phyloP scores from a whole-genome alignment of 23 red algal species.

The Pyropia yezoensis region DNA sequence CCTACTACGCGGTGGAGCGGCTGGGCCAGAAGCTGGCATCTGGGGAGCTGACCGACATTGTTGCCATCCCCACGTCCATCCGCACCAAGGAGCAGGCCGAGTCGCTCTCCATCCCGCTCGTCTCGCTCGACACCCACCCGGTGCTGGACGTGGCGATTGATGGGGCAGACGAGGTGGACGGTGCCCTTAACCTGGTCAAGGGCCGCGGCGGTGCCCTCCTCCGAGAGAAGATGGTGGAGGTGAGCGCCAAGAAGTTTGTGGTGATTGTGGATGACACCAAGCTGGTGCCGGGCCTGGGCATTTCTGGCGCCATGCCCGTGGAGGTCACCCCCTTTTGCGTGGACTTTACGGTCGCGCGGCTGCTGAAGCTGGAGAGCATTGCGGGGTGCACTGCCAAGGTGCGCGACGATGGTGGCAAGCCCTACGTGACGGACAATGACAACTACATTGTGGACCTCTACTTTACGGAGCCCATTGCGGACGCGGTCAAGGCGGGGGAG shows the following conservation, averaged over 20 bases:
- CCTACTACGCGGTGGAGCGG: slow-evolving; percentile 89
- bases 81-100: slow-evolving; percentile 88
- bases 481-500: slow-evolving; percentile 44
- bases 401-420: slow-evolving; percentile 54
- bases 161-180: slow-evolving; percentile 92
- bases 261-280: slow-evolving; percentile 99
- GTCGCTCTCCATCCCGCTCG: slow-evolving; percentile 73
- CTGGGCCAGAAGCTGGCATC: slow-evolving; percentile 81
- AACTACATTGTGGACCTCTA: slow-evolving; percentile 99
- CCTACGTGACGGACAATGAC: slow-evolving; percentile 94
- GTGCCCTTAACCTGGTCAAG: slow-evolving; percentile 83
- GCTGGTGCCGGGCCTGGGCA: slow-evolving; percentile 73
- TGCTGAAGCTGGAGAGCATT: slow-evolving; percentile 41
- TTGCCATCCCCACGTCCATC: slow-evolving; percentile 88
- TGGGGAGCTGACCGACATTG: slow-evolving; percentile 65
- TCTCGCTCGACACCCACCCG: slow-evolving; percentile 79
- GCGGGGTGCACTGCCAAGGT: slow-evolving; percentile 69
- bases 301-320: slow-evolving; percentile 95
- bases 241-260: slow-evolving; percentile 87
- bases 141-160: slow-evolving; percentile 95
- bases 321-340: slow-evolving; percentile 99
- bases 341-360: slow-evolving; percentile 70
- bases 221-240: slow-evolving; percentile 99
- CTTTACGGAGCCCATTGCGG: slow-evolving; percentile 75
- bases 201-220: slow-evolving; percentile 90